These are phyloP conservation scores for Amaranthus palmeri DNA, from an alignment of 148 eudicot species.

Conservation along the genomic window DNA sequence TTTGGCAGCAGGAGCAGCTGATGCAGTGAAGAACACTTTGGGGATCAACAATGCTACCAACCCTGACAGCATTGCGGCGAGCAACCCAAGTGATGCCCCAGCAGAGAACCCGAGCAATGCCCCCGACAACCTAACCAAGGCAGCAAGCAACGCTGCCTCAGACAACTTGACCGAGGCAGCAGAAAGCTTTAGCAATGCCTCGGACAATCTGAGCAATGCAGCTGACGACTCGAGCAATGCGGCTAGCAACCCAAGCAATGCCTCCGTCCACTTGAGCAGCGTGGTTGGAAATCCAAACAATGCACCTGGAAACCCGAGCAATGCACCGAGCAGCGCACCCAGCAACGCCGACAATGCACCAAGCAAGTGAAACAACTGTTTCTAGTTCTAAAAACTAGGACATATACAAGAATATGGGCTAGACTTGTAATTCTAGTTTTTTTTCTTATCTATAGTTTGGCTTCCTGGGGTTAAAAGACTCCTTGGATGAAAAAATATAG, in stretches of 20 bases:
- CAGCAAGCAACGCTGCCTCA: neutral
- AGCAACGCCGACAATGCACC: no score
- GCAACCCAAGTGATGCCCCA: slow-evolving; percentile 13
- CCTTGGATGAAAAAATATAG: neutral
- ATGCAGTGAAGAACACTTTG: slow-evolving; percentile 50
- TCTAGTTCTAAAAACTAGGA: no score
- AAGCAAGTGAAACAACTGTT: no score
- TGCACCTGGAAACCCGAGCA: no score
- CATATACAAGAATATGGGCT: no score
- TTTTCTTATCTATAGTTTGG: slow-evolving; percentile 9
- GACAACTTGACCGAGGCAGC: neutral
- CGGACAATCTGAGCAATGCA: neutral
- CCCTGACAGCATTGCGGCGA: neutral
- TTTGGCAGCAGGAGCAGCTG: slow-evolving; percentile 72
- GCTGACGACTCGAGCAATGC: neutral
- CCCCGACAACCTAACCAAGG: neutral
- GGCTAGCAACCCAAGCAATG: neutral
- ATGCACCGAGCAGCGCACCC: no score
- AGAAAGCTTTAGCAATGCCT: slow-evolving; percentile 5
- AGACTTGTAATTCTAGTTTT: neutral
- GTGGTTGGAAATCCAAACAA: no score
- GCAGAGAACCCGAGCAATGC: slow-evolving; percentile 11
- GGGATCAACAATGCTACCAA: slow-evolving; percentile 27
- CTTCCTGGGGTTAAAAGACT: neutral
- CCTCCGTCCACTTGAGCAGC: no score